phyloP scores from a whole-genome alignment of 192 early-diverging fungal species.

The Bifiguratus adelaidae region DNA sequence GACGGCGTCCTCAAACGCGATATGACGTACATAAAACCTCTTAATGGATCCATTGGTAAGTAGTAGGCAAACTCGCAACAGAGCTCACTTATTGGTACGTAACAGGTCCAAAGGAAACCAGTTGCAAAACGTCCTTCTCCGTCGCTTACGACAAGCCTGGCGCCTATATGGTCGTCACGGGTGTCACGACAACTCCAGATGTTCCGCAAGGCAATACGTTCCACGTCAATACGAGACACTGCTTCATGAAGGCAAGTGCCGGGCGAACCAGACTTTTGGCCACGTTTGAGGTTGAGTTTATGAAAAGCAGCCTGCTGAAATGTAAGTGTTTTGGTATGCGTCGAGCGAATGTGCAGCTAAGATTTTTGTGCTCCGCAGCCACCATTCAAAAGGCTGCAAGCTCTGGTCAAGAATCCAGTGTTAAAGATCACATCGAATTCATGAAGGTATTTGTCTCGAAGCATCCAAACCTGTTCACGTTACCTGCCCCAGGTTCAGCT shows the following conservation, averaged over 20 bases:
- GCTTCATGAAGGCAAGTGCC: slow-evolving; percentile 30
- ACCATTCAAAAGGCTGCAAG: slow-evolving; percentile 37
- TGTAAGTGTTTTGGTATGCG: slow-evolving; percentile 13
- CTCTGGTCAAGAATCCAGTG: slow-evolving; percentile 39
- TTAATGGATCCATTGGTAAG: slow-evolving; percentile 18
- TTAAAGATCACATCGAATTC: too few relatives aligned
- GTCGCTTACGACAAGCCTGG: too few relatives aligned
- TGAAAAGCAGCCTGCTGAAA: slow-evolving; percentile 38
- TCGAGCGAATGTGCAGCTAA: not conserved
- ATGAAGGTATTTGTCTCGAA: too few relatives aligned
- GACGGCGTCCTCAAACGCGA: too few relatives aligned
- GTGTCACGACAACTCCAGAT: too few relatives aligned
- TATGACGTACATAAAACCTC: slow-evolving; percentile 18
- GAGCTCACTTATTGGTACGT: slow-evolving; percentile 1
- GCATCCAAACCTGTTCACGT: too few relatives aligned
- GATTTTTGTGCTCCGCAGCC: slow-evolving; percentile 7
- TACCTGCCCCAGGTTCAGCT: too few relatives aligned
- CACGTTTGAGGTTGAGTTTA: slow-evolving; percentile 33
- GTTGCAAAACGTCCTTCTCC: slow-evolving; percentile 6
- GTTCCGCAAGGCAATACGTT: not conserved
- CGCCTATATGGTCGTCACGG: too few relatives aligned
- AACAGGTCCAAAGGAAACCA: slow-evolving; percentile 24
- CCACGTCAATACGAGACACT: slow-evolving; percentile 2
- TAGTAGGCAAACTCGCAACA: not conserved
- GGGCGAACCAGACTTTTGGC: slow-evolving; percentile 25